These are phyloP conservation scores for Neurospora terricola DNA, from an alignment of 495 filamentous ascomycete genomes.

Conservation along the genomic window DNA sequence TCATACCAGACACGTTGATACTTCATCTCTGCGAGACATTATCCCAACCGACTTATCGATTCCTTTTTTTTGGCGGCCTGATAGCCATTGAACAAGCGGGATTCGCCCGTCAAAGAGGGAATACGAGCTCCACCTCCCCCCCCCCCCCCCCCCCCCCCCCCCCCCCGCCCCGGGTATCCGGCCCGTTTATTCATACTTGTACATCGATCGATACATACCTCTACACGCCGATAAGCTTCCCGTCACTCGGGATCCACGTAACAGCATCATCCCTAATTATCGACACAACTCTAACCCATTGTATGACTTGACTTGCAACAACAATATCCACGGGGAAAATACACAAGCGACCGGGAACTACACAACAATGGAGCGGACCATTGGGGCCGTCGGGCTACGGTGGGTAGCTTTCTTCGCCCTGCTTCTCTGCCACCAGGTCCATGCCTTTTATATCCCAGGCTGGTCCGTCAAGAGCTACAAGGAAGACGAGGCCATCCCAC, in stretches of 20 bases:
- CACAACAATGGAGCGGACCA: constrained; percentile 17
- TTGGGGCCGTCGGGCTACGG: constrained; percentile 14
- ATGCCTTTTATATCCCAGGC: constrained; percentile 76
- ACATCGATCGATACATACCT: not conserved
- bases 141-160: too few species aligned
- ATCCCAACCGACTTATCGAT: not conserved
- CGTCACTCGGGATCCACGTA: not conserved
- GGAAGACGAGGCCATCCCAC: constrained; percentile 69
- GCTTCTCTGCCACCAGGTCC: constrained; percentile 20
- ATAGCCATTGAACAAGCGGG: not conserved
- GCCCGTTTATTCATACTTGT: not conserved
- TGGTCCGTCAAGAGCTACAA: constrained; percentile 74
- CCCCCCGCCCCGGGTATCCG: not conserved
- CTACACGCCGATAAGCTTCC: not conserved
- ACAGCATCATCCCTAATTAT: not conserved
- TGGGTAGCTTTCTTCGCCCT: constrained; percentile 20
- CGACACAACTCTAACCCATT: not conserved
- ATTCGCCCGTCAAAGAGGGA: not conserved
- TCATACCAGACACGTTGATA: not conserved
- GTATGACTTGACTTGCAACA: constrained; percentile 2
- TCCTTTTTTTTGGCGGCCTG: not conserved
- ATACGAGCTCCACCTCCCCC: not conserved
- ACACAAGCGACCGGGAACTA: not conserved
- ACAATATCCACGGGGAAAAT: not conserved
- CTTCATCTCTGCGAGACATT: not conserved